A percentile compares a stretch with the other conserved stretches of the same genome.
Conservation (phyloP, 2,329 filamentous ascomycete species). For the Teratosphaeriaceae sp. region DNA sequence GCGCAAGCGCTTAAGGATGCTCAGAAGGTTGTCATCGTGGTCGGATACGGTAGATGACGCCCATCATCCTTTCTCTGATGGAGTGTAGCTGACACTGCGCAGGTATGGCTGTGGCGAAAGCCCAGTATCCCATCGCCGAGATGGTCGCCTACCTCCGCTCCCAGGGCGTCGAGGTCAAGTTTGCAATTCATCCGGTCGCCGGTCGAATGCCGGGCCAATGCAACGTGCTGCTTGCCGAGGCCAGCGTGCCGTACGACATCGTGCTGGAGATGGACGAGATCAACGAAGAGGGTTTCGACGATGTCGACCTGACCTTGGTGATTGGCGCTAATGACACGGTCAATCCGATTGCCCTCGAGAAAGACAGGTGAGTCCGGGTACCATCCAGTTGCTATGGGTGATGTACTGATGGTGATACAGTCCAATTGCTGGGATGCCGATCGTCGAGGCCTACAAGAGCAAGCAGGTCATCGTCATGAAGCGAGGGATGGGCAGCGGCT, state of each 20-base stretch:
- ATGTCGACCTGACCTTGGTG: constrained; percentile 80
- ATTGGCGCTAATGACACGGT: constrained; percentile 93
- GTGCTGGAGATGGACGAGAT: constrained; percentile 95
- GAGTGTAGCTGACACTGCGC: neutral
- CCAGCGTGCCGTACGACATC: constrained; percentile 83
- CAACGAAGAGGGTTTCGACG: constrained; percentile 74
- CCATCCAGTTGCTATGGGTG: too few relatives aligned
- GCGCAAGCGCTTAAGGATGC: constrained; percentile 68
- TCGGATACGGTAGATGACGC: constrained; percentile 59
- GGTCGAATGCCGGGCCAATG: constrained; percentile 91
- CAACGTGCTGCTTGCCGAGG: constrained; percentile 84
- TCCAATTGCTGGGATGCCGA: constrained; percentile 86
- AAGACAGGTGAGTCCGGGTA: too few relatives aligned
- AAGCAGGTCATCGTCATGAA: constrained; percentile 95
- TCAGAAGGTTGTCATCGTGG: constrained; percentile 81
- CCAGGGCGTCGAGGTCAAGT: constrained; percentile 74
- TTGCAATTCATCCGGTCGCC: constrained; percentile 84
- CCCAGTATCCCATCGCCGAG: constrained; percentile 82
- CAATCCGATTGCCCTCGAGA: constrained; percentile 81
- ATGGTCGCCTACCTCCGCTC: constrained; percentile 68
- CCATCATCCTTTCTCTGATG: neutral
- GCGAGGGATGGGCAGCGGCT: constrained; percentile 79
- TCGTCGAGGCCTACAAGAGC: constrained; percentile 88
- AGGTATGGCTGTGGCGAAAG: constrained; percentile 86
- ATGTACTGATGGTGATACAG: constrained; percentile 38